phyloP scores from a whole-genome alignment of 2,329 filamentous ascomycete species.

The Gaeumannomyces tritici region DNA sequence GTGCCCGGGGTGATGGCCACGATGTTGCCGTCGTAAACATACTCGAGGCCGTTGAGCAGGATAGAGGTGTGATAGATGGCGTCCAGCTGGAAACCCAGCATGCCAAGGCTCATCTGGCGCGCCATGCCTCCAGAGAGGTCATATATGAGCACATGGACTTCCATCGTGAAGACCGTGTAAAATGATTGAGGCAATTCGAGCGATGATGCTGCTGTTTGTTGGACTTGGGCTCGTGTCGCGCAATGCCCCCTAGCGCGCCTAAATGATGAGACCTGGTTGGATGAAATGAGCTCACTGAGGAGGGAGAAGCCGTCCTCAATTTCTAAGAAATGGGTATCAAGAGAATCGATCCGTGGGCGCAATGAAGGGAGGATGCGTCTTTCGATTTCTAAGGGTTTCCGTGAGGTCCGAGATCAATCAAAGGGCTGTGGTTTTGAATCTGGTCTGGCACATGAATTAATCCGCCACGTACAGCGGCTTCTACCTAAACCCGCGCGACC shows the following conservation, averaged over 20 bases:
- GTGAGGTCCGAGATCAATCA: neutral
- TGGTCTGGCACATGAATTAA: neutral
- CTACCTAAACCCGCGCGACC: neutral
- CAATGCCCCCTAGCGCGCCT: neutral
- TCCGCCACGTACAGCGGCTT: neutral
- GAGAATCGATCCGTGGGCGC: too few species aligned
- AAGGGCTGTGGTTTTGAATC: neutral
- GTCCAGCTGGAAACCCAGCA: conserved; percentile 59
- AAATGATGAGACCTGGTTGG: neutral
- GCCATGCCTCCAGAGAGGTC: conserved; percentile 60
- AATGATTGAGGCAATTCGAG: neutral
- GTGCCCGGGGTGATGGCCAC: conserved; percentile 70
- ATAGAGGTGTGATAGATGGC: conserved; percentile 94
- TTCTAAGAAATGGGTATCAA: too few species aligned
- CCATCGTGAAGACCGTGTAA: conserved; percentile 38
- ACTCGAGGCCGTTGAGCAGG: conserved; percentile 75
- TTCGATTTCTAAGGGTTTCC: too few species aligned
- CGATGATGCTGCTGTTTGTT: neutral
- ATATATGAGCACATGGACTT: conserved; percentile 69
- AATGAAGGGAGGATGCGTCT: too few species aligned
- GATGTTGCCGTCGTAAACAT: conserved; percentile 82
- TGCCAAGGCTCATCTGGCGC: conserved; percentile 40
- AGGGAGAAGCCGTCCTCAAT: neutral
- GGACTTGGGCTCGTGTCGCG: too few species aligned
- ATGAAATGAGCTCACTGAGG: neutral